A percentile compares a stretch with the other conserved stretches of the same genome.
These are phyloP conservation scores for Wolfiporia cocos DNA, from an alignment of 1,284 basidiomycete species.

Conservation along the genomic window DNA sequence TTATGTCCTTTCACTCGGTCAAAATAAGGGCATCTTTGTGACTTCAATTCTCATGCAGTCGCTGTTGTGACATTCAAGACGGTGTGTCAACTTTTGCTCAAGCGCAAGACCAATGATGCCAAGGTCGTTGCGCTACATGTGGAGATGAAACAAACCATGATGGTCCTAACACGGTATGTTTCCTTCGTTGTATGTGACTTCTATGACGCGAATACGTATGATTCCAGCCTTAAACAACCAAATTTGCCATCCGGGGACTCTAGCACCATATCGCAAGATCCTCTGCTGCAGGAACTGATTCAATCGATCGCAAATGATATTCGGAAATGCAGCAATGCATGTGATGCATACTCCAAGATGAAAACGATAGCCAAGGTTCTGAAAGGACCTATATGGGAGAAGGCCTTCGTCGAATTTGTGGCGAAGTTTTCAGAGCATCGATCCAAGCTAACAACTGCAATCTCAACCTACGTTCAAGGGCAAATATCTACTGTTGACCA, in stretches of 20 bases:
- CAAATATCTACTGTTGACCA: too few species aligned
- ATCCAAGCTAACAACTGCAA: background rate
- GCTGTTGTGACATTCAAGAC: conserved; percentile 38
- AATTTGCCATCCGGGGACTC: too few species aligned
- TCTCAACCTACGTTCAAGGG: too few species aligned
- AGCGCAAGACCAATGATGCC: conserved; percentile 35
- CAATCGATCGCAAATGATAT: conserved; percentile 23
- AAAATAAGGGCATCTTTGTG: background rate
- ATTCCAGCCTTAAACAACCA: too few species aligned
- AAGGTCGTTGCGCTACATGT: conserved; percentile 34
- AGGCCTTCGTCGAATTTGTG: conserved; percentile 24
- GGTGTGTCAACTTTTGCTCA: conserved; percentile 34
- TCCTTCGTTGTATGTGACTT: too few species aligned
- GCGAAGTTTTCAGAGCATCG: background rate
- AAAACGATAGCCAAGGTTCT: conserved; percentile 30
- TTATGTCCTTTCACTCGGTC: conserved; percentile 10
- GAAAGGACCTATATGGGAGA: conserved; percentile 28
- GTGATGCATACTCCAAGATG: conserved; percentile 27
- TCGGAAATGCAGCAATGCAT: conserved; percentile 25
- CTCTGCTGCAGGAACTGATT: conserved; percentile 17
- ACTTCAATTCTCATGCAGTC: conserved; percentile 23
- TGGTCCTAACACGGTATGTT: conserved; percentile 34
- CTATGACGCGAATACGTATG: too few species aligned
- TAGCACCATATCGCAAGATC: too few species aligned
- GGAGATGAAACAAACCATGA: conserved; percentile 41